Base-by-base conservation (phyloP, 768 basidiomycete genomes). In the Lyophyllum atratum region DNA sequence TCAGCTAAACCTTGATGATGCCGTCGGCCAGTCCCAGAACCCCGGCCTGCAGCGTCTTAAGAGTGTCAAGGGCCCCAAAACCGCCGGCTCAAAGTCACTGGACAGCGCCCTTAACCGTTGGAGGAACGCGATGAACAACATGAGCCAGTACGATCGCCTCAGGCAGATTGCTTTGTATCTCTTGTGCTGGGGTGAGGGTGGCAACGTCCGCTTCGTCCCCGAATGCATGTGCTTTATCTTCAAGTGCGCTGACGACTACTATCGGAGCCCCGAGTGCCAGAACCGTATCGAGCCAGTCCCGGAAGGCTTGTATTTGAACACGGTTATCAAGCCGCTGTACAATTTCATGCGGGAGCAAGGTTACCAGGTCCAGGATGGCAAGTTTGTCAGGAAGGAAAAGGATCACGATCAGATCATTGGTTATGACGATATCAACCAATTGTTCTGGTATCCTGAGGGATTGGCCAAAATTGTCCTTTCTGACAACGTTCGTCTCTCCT, bases 161-260 rank as follows among this genome's bases (percentile, higher is more conserved):
- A 89, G 97, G 14, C 97, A 99, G 72, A 85, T 99, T 59, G 95
- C 97, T 2, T 86, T 99, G 40, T 99, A 89, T 71, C 83, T 99
- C 50, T 83, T 99, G 44, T 97, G 95, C 70, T 99, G 97, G 97
- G 97, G 95, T 53, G 97, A 99, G 75, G 97, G 89, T 0, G 95
- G 94, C 52, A 97, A 98, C 68, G 92, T 99, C 49, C 89, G 97
- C 59, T 98, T 98, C 74, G 89, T 93, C 21, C 95, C 97, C 11
- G 97, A 99, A 70, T 93, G 91, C 65, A 76, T 99, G 46, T 98
- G 96, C 80, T 99, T 98, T 83, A 96, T 99, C 69, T 98, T 98
- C 88, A 99, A 99, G 75, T 99, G 97, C 68, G 97, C 97, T 56
- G 97, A 99, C 73, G 97, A 99, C 76, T 98, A 98, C 71, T 99